Percentiles rank a stretch among this genome's conserved stretches.
Conservation (phyloP, 768 basidiomycete genomes). For the Hypsizygus marmoreus region DNA sequence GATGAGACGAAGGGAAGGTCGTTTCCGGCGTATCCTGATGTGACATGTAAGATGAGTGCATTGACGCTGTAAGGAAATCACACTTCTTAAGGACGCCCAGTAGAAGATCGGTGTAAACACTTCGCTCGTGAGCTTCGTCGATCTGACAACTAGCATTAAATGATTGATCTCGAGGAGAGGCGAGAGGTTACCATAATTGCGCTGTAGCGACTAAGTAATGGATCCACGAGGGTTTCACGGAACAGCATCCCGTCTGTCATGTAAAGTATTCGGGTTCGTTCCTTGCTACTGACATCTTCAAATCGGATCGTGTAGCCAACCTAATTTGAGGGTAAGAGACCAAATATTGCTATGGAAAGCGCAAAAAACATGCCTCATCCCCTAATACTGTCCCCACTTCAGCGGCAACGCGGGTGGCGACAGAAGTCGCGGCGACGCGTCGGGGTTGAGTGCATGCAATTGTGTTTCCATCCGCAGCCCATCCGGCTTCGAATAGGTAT, state of each 20-base stretch:
- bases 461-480: slow-evolving; percentile 79
- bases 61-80: slow-evolving; percentile 13
- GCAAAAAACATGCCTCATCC: slow-evolving; percentile 63
- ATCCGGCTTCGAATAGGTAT: slow-evolving; percentile 91
- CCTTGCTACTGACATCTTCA: slow-evolving; percentile 87
- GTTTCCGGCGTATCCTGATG: slow-evolving; percentile 83
- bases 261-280: slow-evolving; percentile 87
- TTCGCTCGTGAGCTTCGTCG: slow-evolving; percentile 96
- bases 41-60: slow-evolving; percentile 8
- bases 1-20: slow-evolving; percentile 86
- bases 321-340: slow-evolving; percentile 37
- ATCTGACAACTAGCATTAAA: slow-evolving; percentile 51
- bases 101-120: slow-evolving; percentile 92
- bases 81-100: slow-evolving; percentile 94
- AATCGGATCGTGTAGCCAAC: slow-evolving; percentile 98
- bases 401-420: slow-evolving; percentile 87
- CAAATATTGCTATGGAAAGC: slow-evolving; percentile 22
- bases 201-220: slow-evolving; percentile 88
- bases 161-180: slow-evolving; percentile 2
- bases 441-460: slow-evolving; percentile 94
- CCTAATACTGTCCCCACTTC: slow-evolving; percentile 90
- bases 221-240: slow-evolving; percentile 90
- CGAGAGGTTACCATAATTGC: slow-evolving; percentile 80
- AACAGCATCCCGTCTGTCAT: slow-evolving; percentile 99
- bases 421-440: slow-evolving; percentile 93